Evolutionary conservation across 306 rosid species (phyloP).

Genomic region (Castanea sativa): DNA sequence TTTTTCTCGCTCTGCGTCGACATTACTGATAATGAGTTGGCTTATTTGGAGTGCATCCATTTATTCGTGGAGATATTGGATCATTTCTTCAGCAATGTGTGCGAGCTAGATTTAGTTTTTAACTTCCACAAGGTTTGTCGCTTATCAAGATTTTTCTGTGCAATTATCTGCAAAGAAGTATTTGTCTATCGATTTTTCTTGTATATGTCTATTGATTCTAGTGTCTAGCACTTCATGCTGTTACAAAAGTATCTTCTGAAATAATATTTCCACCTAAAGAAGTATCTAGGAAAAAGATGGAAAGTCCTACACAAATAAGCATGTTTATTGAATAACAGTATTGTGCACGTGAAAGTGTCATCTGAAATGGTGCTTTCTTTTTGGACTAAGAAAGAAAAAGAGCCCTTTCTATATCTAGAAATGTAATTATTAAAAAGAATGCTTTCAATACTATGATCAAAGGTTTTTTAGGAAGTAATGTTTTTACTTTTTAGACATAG

Average conservation of each 20-base stretch:
- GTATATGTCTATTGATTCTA: neutral
- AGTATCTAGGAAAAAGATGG: neutral
- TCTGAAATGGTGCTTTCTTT: too few species aligned
- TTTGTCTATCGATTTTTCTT: too few species aligned
- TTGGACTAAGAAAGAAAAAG: too few species aligned
- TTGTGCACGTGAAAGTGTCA: neutral
- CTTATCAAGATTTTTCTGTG: neutral
- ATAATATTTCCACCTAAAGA: neutral
- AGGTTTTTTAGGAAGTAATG: neutral
- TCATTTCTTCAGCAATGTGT: constrained; percentile 95
- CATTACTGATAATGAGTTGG: constrained; percentile 96
- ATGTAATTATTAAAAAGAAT: neutral
- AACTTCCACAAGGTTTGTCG: constrained; percentile 84
- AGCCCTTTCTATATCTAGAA: too few species aligned
- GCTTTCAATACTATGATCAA: neutral
- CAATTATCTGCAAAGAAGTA: neutral
- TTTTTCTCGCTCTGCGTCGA: constrained; percentile 98
- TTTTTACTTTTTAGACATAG: neutral
- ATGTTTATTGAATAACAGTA: neutral
- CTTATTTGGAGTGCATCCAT: constrained; percentile 94
- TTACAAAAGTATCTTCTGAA: neutral
- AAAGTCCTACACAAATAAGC: neutral
- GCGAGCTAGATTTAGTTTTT: constrained; percentile 87
- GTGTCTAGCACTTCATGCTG: neutral
- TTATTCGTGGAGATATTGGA: constrained; percentile 92